Percentiles rank a stretch among this genome's conserved stretches.
These are phyloP conservation scores for Cotoneaster glaucophyllus DNA, from an alignment of 306 rosid genomes.

Conservation along the genomic window DNA sequence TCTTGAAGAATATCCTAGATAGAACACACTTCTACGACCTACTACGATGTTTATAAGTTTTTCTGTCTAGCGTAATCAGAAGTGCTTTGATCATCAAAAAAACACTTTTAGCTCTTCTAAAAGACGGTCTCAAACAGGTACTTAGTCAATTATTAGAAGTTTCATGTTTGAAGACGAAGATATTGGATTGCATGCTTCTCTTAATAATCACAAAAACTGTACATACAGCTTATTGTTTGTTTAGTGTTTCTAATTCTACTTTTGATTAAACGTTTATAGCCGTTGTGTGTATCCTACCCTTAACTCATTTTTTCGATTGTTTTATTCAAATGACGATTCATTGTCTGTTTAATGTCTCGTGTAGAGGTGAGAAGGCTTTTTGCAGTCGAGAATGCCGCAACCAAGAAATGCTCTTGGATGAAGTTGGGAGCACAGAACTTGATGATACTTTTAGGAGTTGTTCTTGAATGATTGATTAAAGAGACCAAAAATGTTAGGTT, in stretches of 20 bases:
- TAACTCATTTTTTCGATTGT: background rate
- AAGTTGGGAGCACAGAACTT: conserved; percentile 34
- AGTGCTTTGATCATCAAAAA: no score
- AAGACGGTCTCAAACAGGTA: no score
- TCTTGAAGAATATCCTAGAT: no score
- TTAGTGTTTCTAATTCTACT: background rate
- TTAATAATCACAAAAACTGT: background rate
- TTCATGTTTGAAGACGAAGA: background rate
- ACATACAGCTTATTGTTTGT: background rate
- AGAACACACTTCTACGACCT: no score
- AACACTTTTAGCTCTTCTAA: no score
- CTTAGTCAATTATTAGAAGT: background rate
- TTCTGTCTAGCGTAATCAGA: no score
- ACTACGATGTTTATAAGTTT: no score
- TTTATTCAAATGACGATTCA: no score
- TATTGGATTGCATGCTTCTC: background rate
- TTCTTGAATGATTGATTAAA: conserved; percentile 12
- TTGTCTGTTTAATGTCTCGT: background rate
- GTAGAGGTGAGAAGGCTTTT: conserved; percentile 88
- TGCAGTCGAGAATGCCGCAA: conserved; percentile 78
- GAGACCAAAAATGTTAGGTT: background rate
- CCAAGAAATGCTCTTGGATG: conserved; percentile 77
- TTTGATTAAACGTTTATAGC: no score
- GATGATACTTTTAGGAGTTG: conserved; percentile 17
- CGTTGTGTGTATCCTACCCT: no score